Evolutionary conservation across 345 rosid species (phyloP), one percentile per base, ranked within the genome.

Genomic region (Linum tenue): DNA sequence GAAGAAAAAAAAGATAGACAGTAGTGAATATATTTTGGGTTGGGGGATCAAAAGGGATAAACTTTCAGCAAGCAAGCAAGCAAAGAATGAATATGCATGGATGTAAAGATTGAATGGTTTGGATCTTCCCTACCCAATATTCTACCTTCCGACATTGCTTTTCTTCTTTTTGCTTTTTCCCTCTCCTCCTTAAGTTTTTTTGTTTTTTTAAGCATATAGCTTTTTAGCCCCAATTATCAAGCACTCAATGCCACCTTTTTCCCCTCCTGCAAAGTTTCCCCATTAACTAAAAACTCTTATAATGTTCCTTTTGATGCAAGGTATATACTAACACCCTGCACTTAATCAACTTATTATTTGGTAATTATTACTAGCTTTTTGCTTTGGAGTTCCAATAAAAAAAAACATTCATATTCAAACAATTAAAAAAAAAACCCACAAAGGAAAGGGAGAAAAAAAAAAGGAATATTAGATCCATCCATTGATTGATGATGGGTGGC

Each of bases 401-500:
- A 61, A 69, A 35, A 60, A 62, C 60, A 55, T 37, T 62, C 35
- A 37, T 50, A 42, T 56, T 50, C 39, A 64, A 60, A 62, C 64
- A 40, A 22, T 22, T 22, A 22, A 22, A 22, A 22, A 22, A 11
- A 58, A 55, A 65, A 41, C 60, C 59, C 16, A 55, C 58, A 5
- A 2, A 39, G 63, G 43, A 22, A 22, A 22, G 31, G 31, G 31
- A 0, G 55, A 43, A 7, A 37, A 5, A 42, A 39, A 37, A 39
- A 22, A 12, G 55, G 56, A 37, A 40, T 2, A 62, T 87, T 72
- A 87, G 66, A 81, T 84, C 96, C 96, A 90, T 60, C 85, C 86
- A 74, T 81, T 77, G 72, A 87, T 81, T 44, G 94, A 74, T 63
- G 88, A 68, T 64, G 90, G 85, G 59, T 77, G 87, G 55, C 79